These are phyloP conservation scores for Coniochaeta ligniaria DNA, from an alignment of 2,329 filamentous ascomycete species.

Conservation along the genomic window DNA sequence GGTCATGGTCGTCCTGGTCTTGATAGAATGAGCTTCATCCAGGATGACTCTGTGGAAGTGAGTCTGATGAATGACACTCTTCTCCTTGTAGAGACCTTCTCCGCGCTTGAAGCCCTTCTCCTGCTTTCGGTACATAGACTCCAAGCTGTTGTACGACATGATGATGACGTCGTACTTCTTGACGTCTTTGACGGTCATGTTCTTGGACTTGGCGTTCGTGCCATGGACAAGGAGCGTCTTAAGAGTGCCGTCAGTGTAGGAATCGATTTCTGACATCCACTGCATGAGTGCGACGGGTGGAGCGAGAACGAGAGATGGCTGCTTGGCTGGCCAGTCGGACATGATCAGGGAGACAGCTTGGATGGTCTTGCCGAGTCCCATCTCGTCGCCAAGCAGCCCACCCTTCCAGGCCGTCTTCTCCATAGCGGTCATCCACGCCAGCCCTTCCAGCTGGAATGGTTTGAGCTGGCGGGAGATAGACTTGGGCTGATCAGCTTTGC, in stretches of 20 bases:
- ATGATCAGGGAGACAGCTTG: slow-evolving; percentile 97
- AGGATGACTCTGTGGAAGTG: slow-evolving; percentile 87
- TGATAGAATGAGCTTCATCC: slow-evolving; percentile 85
- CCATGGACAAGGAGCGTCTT: slow-evolving; percentile 90
- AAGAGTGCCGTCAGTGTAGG: slow-evolving; percentile 78
- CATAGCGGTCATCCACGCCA: slow-evolving; percentile 92
- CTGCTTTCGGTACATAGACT: slow-evolving; percentile 89
- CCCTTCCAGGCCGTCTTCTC: slow-evolving; percentile 81
- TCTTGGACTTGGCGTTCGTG: slow-evolving; percentile 76
- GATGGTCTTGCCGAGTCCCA: slow-evolving; percentile 98
- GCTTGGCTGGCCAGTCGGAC: slow-evolving; percentile 84
- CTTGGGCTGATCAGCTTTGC: slow-evolving; percentile 61
- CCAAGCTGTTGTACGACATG: slow-evolving; percentile 90
- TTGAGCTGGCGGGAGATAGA: slow-evolving; percentile 81
- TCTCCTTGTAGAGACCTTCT: slow-evolving; percentile 72
- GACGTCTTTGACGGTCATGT: slow-evolving; percentile 65
- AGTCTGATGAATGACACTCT: slow-evolving; percentile 74
- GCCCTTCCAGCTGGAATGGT: slow-evolving; percentile 85
- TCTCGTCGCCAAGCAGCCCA: slow-evolving; percentile 90
- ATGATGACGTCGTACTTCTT: slow-evolving; percentile 88
- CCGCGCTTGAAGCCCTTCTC: slow-evolving; percentile 82
- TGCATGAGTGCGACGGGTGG: slow-evolving; percentile 94
- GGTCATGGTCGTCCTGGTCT: slow-evolving; percentile 78
- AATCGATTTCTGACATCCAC: slow-evolving; percentile 76
- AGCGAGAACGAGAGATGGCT: slow-evolving; percentile 80